phyloP scores from a whole-genome alignment of 805 yeast genomes.

The Candida hungchunana region DNA sequence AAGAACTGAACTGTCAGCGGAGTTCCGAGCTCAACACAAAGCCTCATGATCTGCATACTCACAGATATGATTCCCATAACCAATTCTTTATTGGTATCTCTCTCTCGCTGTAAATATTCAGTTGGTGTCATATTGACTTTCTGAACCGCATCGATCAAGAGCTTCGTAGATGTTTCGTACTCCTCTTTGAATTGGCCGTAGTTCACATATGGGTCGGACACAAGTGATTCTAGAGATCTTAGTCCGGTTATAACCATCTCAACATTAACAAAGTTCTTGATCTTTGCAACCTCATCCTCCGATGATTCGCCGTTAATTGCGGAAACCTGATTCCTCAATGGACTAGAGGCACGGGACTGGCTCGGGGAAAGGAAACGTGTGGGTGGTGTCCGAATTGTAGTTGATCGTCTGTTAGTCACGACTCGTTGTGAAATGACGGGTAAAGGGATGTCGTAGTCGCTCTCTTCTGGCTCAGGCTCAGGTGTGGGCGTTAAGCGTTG shows the following conservation, averaged over 20 bases:
- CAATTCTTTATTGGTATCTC: slow-evolving; percentile 4
- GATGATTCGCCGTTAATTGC: too few species aligned
- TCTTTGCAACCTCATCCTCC: slow-evolving; percentile 4
- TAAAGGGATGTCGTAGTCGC: slow-evolving; percentile 12
- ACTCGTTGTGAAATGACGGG: slow-evolving; percentile 13
- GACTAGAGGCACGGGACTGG: not conserved
- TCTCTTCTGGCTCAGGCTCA: slow-evolving; percentile 11
- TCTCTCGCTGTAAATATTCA: too few species aligned
- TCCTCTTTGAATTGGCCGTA: slow-evolving; percentile 5
- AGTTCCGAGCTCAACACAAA: slow-evolving; percentile 11
- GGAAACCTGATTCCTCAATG: not conserved
- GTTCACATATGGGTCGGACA: slow-evolving; percentile 4
- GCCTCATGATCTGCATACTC: slow-evolving; percentile 9
- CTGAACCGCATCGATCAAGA: slow-evolving; percentile 8
- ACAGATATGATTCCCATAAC: slow-evolving; percentile 12
- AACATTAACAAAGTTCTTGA: slow-evolving; percentile 14
- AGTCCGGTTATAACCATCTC: slow-evolving; percentile 8
- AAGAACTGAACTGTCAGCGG: slow-evolving; percentile 5
- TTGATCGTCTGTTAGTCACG: slow-evolving; percentile 6
- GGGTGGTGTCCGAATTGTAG: slow-evolving; percentile 1
- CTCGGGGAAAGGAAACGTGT: too few species aligned
- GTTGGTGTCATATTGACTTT: not conserved
- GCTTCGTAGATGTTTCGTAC: slow-evolving; percentile 6
- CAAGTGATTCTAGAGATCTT: slow-evolving; percentile 7
- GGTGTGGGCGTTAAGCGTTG: slow-evolving; percentile 13